Percentiles rank a stretch among this genome's conserved stretches.
These are phyloP conservation scores for Pseudogymnoascus sp. DNA, from an alignment of 2,329 filamentous ascomycete species.

Conservation along the genomic window DNA sequence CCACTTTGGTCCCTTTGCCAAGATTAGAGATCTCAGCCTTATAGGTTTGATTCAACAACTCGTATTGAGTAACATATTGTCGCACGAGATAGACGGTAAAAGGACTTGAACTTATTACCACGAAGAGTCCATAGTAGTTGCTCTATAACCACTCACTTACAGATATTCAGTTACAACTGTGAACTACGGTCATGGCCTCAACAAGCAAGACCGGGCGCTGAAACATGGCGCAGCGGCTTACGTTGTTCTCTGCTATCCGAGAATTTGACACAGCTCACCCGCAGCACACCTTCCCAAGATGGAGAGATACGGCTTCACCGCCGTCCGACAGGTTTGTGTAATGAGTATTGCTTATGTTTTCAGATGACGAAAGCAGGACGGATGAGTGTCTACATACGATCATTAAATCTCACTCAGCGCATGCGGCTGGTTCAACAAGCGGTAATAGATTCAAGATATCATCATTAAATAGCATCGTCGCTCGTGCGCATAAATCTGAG, in stretches of 20 bases:
- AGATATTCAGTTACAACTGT: background rate
- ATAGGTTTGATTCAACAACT: background rate
- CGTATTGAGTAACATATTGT: background rate
- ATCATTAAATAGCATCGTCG: constrained; percentile 1
- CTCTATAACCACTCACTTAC: background rate
- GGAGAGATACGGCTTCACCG: background rate
- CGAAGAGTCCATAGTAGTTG: background rate
- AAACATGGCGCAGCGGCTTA: constrained; percentile 4
- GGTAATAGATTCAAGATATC: background rate
- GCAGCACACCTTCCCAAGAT: background rate
- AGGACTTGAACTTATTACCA: background rate
- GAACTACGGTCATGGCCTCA: background rate
- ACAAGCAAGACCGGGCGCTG: background rate
- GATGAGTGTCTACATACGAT: background rate
- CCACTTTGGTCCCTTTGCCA: background rate
- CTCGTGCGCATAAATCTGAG: background rate
- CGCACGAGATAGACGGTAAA: background rate
- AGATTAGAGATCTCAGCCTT: constrained; percentile 5
- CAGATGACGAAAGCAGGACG: background rate
- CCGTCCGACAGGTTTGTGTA: background rate
- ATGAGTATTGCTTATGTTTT: background rate
- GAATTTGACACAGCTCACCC: background rate
- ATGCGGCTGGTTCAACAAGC: background rate
- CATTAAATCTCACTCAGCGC: background rate
- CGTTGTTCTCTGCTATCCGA: background rate